Percentiles rank a stretch among this genome's conserved stretches.
These are phyloP conservation scores for Dendrostoma leiphaemia DNA, from an alignment of 2,329 filamentous ascomycete genomes.

Conservation along the genomic window DNA sequence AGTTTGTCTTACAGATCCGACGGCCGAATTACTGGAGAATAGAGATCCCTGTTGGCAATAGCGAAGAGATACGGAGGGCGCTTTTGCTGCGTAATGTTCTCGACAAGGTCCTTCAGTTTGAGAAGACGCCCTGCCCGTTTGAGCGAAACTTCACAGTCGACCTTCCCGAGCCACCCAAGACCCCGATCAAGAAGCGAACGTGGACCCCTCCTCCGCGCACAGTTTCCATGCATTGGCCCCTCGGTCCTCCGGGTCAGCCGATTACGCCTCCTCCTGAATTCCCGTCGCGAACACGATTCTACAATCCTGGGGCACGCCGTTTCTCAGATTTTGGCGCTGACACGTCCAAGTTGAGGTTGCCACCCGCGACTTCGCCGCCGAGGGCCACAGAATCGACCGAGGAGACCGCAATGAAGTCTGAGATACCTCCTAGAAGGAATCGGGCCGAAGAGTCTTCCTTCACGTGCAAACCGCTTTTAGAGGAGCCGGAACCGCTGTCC, in stretches of 20 bases:
- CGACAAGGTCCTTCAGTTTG: conserved; percentile 74
- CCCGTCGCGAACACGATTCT: conserved; percentile 16
- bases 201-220: conserved; percentile 56
- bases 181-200: conserved; percentile 64
- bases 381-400: neutral
- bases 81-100: conserved; percentile 68
- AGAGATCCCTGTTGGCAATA: conserved; percentile 68
- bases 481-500: conserved; percentile 12
- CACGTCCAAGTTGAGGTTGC: neutral
- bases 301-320: conserved; percentile 15
- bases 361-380: conserved; percentile 9
- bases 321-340: conserved; percentile 15
- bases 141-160: conserved; percentile 72
- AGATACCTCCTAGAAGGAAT: neutral
- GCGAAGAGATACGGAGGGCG: conserved; percentile 63
- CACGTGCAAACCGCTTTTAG: conserved; percentile 8
- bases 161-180: conserved; percentile 66
- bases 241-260: conserved; percentile 25
- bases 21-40: conserved; percentile 87
- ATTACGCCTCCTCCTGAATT: conserved; percentile 22
- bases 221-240: conserved; percentile 25
- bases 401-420: neutral
- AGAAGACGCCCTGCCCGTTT: conserved; percentile 87
- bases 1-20: conserved; percentile 83
- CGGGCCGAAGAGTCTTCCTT: neutral